These are phyloP conservation scores for Aspergillus sp. DNA, from an alignment of 2,329 filamentous ascomycete species.

Conservation along the genomic window DNA sequence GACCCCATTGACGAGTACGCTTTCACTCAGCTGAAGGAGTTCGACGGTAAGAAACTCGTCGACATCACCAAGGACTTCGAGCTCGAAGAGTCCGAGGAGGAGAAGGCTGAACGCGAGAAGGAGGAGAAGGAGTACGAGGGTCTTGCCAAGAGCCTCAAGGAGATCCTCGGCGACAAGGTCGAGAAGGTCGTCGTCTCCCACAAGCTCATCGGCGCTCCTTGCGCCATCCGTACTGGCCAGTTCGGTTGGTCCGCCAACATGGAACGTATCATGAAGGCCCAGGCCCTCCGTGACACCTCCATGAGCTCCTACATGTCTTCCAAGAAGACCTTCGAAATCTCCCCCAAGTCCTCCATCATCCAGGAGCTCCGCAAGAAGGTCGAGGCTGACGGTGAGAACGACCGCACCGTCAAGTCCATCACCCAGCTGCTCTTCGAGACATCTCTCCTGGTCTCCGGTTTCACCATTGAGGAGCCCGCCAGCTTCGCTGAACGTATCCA, in stretches of 20 bases:
- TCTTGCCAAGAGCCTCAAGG: conserved; percentile 96
- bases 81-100: conserved; percentile 98
- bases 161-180: conserved; percentile 97
- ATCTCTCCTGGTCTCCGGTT: conserved; percentile 94
- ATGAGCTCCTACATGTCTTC: conserved; percentile 99
- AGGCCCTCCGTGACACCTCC: conserved; percentile 98
- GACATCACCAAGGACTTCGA: conserved; percentile 99
- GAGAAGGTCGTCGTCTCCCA: conserved; percentile 99
- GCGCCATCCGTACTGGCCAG: conserved; percentile 98
- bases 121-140: conserved; percentile 98
- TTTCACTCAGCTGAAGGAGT: conserved; percentile 99
- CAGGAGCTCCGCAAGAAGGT: conserved; percentile 99
- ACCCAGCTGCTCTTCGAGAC: conserved; percentile 98
- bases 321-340: conserved; percentile 99
- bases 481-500: conserved; percentile 98
- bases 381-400: conserved; percentile 92
- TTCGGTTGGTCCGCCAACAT: conserved; percentile 99
- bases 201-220: conserved; percentile 91
- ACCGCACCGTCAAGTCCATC: conserved; percentile 98
- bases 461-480: conserved; percentile 98
- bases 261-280: conserved; percentile 99
- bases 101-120: conserved; percentile 91
- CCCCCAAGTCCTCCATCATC: conserved; percentile 95
- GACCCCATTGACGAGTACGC: conserved; percentile 99
- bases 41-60: conserved; percentile 99